Conservation (phyloP, 139 green algal species). For the Axilococcus clingmanii region DNA sequence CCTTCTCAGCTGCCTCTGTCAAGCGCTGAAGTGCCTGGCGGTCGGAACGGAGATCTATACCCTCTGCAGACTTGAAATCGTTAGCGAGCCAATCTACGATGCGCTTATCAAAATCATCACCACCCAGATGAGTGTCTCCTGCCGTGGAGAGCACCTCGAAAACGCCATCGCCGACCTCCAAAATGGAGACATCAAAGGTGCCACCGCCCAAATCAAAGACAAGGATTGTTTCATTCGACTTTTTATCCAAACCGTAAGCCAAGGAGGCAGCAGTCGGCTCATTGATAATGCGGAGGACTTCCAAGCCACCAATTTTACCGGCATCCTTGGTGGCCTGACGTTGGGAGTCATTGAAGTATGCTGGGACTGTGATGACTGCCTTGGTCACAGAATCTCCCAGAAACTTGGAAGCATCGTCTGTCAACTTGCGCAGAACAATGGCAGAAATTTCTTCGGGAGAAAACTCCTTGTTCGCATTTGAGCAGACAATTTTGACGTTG, state of each 20-base stretch:
- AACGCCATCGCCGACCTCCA: constrained; percentile 94
- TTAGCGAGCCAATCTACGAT: constrained; percentile 94
- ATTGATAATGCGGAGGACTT: constrained; percentile 99
- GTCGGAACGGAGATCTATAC: constrained; percentile 94
- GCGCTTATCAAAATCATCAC: constrained; percentile 99
- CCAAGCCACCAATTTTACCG: constrained; percentile 89
- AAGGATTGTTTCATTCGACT: constrained; percentile 98
- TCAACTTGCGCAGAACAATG: constrained; percentile 71
- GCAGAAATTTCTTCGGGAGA: constrained; percentile 95
- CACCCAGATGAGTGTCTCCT: constrained; percentile 96
- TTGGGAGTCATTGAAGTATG: constrained; percentile 99
- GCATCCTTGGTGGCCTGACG: constrained; percentile 89
- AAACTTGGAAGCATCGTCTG: constrained; percentile 72
- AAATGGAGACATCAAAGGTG: constrained; percentile 95
- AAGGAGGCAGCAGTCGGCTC: constrained; percentile 97
- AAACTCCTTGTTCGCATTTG: constrained; percentile 89
- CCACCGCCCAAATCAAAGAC: constrained; percentile 98
- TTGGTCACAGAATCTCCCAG: constrained; percentile 69
- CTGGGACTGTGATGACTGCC: constrained; percentile 97
- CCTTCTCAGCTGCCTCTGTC: constrained; percentile 97
- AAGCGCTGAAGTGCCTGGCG: constrained; percentile 84
- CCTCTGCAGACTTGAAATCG: constrained; percentile 85
- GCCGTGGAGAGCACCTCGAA: constrained; percentile 98
- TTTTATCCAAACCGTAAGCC: constrained; percentile 95
- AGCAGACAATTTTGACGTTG: constrained; percentile 94